Percentiles rank a stretch among this genome's conserved stretches.
Conservation (phyloP, 192 early-diverging fungal species). For the Backusella liffmaniae region DNA sequence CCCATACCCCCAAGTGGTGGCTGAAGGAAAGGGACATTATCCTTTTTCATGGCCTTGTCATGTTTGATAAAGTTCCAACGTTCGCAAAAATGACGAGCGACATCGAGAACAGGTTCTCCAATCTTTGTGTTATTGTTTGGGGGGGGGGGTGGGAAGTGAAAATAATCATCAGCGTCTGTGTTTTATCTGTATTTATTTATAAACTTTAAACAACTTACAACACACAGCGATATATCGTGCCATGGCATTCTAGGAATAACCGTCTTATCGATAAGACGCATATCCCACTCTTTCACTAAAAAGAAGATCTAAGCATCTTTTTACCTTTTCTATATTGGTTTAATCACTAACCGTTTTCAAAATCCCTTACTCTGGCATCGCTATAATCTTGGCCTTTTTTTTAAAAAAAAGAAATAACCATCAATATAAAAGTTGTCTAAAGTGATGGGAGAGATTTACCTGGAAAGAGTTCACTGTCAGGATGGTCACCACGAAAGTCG, state of each 20-base stretch:
- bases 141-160: background rate
- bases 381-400: conserved; percentile 73
- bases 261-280: conserved; percentile 46
- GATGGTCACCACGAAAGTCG: conserved; percentile 59
- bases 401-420: background rate
- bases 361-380: conserved; percentile 83
- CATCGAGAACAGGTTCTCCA: conserved; percentile 75
- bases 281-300: conserved; percentile 51
- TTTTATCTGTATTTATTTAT: background rate
- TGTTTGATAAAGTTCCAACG: conserved; percentile 89
- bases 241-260: conserved; percentile 76
- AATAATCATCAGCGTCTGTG: background rate
- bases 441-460: conserved; percentile 14
- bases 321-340: no score
- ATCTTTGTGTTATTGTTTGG: conserved; percentile 36
- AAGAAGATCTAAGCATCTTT: background rate
- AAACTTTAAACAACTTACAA: conserved; percentile 39
- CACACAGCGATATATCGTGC: conserved; percentile 82
- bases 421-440: background rate
- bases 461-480: conserved; percentile 45
- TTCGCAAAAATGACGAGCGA: conserved; percentile 82
- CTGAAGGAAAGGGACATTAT: conserved; percentile 61
- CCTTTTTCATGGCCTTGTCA: conserved; percentile 57
- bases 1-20: conserved; percentile 44
- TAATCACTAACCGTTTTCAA: conserved; percentile 38